These are phyloP conservation scores for Fusarium equiseti DNA, from an alignment of 2,329 filamentous ascomycete genomes.

Conservation along the genomic window DNA sequence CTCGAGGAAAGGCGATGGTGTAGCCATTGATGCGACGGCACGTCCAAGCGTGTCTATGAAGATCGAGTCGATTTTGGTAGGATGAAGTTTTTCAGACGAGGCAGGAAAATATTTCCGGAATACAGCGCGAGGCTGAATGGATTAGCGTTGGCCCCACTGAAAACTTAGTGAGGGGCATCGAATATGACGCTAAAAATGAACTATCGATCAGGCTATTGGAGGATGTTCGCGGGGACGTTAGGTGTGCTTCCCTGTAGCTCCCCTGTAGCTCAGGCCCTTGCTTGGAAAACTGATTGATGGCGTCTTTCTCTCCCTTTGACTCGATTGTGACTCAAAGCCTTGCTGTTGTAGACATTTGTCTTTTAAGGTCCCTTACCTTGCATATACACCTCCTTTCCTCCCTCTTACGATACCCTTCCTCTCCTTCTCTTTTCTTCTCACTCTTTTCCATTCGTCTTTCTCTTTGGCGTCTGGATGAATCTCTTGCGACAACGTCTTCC, in stretches of 20 bases:
- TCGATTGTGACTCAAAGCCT: slow-evolving; percentile 39
- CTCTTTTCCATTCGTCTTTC: slow-evolving; percentile 18
- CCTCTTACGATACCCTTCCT: slow-evolving; percentile 26
- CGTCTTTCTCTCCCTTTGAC: slow-evolving; percentile 41
- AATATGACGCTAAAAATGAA: slow-evolving; percentile 19
- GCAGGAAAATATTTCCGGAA: slow-evolving; percentile 40
- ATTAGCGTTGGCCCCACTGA: slow-evolving; percentile 31
- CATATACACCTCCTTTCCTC: slow-evolving; percentile 30
- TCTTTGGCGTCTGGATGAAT: slow-evolving; percentile 52
- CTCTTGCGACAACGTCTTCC: slow-evolving; percentile 50
- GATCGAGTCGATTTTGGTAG: slow-evolving; percentile 1
- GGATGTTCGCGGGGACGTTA: slow-evolving; percentile 11
- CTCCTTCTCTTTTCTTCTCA: slow-evolving; percentile 23
- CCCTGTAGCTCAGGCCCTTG: slow-evolving; percentile 24
- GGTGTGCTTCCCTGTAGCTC: slow-evolving; percentile 13
- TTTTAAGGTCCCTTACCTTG: slow-evolving; percentile 20
- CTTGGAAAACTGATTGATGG: slow-evolving; percentile 37
- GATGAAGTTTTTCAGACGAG: slow-evolving; percentile 23
- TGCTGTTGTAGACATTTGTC: slow-evolving; percentile 33
- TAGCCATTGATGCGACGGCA: slow-evolving; percentile 51
- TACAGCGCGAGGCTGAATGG: slow-evolving; percentile 35
- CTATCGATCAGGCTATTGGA: slow-evolving; percentile 35
- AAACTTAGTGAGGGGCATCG: slow-evolving; percentile 40
- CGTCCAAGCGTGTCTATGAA: slow-evolving; percentile 6
- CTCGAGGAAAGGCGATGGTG: slow-evolving; percentile 81